Percentiles rank a stretch among this genome's conserved stretches.
Evolutionary conservation across 176 grass and related monocot genomes (phyloP).

Genomic region (Raddia distichophylla): DNA sequence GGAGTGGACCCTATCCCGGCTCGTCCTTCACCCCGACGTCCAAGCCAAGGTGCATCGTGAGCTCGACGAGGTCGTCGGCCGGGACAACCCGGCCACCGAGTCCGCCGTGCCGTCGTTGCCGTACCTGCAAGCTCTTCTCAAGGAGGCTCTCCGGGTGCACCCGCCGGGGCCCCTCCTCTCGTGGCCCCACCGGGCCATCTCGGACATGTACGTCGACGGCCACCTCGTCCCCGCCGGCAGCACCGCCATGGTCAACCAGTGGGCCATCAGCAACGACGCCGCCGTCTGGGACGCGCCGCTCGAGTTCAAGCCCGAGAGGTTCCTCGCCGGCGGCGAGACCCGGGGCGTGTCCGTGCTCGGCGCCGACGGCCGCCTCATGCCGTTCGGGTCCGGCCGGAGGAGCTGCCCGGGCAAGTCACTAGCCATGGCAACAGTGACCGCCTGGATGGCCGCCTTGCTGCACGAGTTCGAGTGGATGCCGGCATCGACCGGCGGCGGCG

Average conservation of each 20-base stretch:
- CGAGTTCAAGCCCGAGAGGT: constrained; percentile 69
- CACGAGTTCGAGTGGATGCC: constrained; percentile 76
- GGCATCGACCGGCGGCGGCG: background rate
- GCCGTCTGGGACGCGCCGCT: constrained; percentile 63
- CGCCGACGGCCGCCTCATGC: constrained; percentile 68
- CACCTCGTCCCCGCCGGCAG: constrained; percentile 67
- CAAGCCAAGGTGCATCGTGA: constrained; percentile 65
- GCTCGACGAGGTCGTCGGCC: constrained; percentile 63
- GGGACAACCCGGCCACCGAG: constrained; percentile 28
- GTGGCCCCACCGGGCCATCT: constrained; percentile 64
- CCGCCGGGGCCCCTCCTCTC: constrained; percentile 78
- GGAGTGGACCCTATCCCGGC: constrained; percentile 75
- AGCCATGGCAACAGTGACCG: constrained; percentile 61
- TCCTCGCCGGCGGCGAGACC: constrained; percentile 48
- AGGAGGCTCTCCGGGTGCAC: constrained; percentile 79
- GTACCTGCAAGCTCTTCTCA: constrained; percentile 77
- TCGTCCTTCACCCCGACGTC: constrained; percentile 70
- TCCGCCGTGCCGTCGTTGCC: constrained; percentile 47
- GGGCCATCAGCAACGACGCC: constrained; percentile 75
- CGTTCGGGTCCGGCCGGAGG: constrained; percentile 78
- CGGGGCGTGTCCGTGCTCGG: constrained; percentile 63
- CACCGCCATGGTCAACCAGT: constrained; percentile 87
- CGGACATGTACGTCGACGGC: constrained; percentile 70
- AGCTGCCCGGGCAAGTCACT: constrained; percentile 80
- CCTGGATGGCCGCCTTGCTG: constrained; percentile 79